These are phyloP conservation scores for Fabrea salina DNA, from an alignment of 169 alveolate genomes.

Conservation along the genomic window DNA sequence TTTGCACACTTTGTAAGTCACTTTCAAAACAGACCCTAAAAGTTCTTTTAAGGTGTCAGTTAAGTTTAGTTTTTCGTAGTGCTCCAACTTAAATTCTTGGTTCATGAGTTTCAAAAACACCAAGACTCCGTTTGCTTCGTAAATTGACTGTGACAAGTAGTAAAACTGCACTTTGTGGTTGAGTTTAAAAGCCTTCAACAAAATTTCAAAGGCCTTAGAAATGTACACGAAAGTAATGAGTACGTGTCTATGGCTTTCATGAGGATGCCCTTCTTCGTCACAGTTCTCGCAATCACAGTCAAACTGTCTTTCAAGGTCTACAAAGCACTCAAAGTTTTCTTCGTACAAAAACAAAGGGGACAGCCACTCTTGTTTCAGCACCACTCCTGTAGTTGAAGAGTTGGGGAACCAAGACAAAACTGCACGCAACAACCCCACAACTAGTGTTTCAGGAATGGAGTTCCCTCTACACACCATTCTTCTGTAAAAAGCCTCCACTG, in stretches of 20 bases:
- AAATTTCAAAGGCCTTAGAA: conserved; percentile 31
- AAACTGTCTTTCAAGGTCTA: background rate
- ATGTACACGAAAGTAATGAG: conserved; percentile 39
- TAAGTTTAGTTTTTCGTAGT: background rate
- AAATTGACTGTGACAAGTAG: conserved; percentile 42
- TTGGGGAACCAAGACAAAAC: conserved; percentile 52
- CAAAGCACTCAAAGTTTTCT: conserved; percentile 6
- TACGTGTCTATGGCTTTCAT: conserved; percentile 47
- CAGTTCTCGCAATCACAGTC: background rate
- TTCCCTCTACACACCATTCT: conserved; percentile 48
- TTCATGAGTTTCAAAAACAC: conserved; percentile 51
- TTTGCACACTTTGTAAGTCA: conserved; percentile 40
- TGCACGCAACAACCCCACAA: conserved; percentile 49
- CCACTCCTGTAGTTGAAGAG: conserved; percentile 49
- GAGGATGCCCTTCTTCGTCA: conserved; percentile 19
- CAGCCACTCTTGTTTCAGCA: conserved; percentile 55
- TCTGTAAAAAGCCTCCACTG: conserved; percentile 43
- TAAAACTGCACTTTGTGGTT: conserved; percentile 40
- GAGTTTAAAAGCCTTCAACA: conserved; percentile 35
- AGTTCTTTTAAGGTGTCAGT: conserved; percentile 24
- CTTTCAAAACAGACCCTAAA: conserved; percentile 15
- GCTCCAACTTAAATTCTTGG: conserved; percentile 33
- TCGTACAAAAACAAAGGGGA: conserved; percentile 25
- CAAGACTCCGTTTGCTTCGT: conserved; percentile 56
- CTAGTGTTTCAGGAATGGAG: conserved; percentile 46